A percentile compares a stretch with the other conserved stretches of the same genome.
These are phyloP conservation scores for Pouteria glomerata DNA, from an alignment of 148 eudicot species.

Conservation along the genomic window DNA sequence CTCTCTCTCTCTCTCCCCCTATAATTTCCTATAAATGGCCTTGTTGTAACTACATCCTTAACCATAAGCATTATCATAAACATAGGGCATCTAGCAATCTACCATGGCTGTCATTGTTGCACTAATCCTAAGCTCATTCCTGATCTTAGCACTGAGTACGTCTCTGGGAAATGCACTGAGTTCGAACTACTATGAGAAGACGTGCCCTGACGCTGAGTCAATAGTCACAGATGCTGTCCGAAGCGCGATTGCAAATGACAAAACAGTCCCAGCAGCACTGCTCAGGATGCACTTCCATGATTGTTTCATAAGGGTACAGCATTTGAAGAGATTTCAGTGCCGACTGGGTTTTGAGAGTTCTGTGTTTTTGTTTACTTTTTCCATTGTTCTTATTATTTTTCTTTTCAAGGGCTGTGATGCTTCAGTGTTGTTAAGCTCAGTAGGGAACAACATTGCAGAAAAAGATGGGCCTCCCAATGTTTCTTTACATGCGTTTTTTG, in stretches of 20 bases:
- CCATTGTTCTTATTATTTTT: not conserved
- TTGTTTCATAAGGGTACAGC: constrained; percentile 72
- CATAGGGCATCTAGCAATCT: not conserved
- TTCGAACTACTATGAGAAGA: constrained; percentile 52
- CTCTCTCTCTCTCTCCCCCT: not conserved
- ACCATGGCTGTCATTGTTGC: constrained; percentile 35
- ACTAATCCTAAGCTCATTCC: constrained; percentile 29
- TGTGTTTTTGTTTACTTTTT: not conserved
- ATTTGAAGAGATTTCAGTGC: not conserved
- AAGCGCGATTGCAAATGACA: constrained; percentile 38
- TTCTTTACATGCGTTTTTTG: constrained; percentile 72
- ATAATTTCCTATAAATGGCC: constrained; percentile 27
- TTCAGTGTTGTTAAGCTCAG: constrained; percentile 68
- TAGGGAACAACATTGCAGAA: constrained; percentile 52
- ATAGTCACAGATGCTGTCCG: constrained; percentile 37
- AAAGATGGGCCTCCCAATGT: constrained; percentile 65
- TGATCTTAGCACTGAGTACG: constrained; percentile 23
- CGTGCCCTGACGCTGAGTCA: constrained; percentile 60
- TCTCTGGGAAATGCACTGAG: constrained; percentile 47
- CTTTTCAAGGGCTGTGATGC: constrained; percentile 76
- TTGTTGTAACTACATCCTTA: not conserved
- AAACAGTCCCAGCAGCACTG: constrained; percentile 69
- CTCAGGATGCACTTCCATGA: constrained; percentile 94
- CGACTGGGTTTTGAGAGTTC: not conserved
- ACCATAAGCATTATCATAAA: not conserved